Base-by-base conservation (phyloP, 2,329 filamentous ascomycete genomes). In the Capronia epimyces region DNA sequence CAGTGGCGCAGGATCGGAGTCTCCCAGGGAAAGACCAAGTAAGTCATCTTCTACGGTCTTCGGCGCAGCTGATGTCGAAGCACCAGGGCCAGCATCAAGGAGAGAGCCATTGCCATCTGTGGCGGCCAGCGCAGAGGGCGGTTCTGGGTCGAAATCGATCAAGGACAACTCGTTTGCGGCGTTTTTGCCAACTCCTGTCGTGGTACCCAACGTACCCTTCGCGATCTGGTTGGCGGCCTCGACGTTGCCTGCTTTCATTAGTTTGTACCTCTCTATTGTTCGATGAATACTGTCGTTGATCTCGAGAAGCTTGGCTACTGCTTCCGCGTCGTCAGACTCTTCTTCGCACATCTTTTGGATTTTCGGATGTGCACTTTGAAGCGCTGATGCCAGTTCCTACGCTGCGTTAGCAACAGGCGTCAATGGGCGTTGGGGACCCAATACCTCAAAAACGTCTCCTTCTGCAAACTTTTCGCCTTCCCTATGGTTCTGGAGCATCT, bases 341-440 rank as follows among this genome's bases (percentile, higher is more conserved):
- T 98, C 93, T 69, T 97, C 91, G 65, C 91, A 97, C 91, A 98
- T 98, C 72, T 89, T 96, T 67, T 97, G 91, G 59, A 98, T 97
- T 74, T 98, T 98, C 7, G 93, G 93, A 64, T 98, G 93, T 2
- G 93, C 93, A 65, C 86, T 96, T 67, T 89, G 87, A 40, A 98
- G 76, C 8, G 93, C 83, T 58, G 86, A 84, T 3, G 90, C 90
- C 47, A 98, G 78, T 74, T 98, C 93, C 75, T 90, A 55, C 27
- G 10, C 29, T 10, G 15, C 16, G 25, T 54, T 41, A 45, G 53
- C 44, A 41, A 51, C 42, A 59, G 31, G 22, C 15, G 18, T 34
- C 22, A 31, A 24, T n/a, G 8, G 5, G 15, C 18, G 34, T 3
- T 18, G 15, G 12, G 18, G 34, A 37, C 5, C 15, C 34, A 37